Percentiles rank a stretch among this genome's conserved stretches.
phyloP scores from a whole-genome alignment of 306 rosid species.

The Neltuma alba region DNA sequence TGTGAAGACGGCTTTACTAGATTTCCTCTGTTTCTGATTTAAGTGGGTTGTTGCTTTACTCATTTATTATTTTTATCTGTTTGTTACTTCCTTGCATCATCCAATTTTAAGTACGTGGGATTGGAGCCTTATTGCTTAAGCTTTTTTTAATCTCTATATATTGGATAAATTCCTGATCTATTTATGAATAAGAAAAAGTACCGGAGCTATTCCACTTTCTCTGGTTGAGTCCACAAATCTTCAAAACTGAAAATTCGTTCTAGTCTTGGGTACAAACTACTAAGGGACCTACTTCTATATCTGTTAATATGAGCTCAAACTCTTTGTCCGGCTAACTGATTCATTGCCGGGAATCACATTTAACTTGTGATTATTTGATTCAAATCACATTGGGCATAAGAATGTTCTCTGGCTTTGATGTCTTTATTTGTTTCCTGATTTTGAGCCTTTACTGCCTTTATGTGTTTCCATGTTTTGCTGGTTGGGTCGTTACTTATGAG shows the following conservation, averaged over 20 bases:
- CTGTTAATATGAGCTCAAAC: slow-evolving; percentile 4
- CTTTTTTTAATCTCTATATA: background rate
- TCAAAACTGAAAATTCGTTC: background rate
- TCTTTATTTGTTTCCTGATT: background rate
- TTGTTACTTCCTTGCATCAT: background rate
- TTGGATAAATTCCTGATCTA: background rate
- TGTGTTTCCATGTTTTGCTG: background rate
- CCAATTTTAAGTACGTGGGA: background rate
- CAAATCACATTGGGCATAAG: background rate
- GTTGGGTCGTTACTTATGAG: background rate
- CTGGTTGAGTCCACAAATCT: background rate
- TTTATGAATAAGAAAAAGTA: background rate
- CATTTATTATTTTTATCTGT: background rate
- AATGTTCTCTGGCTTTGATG: background rate
- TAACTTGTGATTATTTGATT: background rate
- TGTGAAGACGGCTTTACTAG: background rate
- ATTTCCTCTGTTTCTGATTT: background rate
- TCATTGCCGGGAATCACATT: background rate
- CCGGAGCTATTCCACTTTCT: background rate
- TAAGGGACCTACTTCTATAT: background rate
- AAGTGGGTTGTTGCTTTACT: background rate
- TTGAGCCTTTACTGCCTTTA: no score
- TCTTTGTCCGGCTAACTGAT: slow-evolving; percentile 16
- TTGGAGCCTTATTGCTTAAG: background rate
- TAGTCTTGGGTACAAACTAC: background rate